phyloP scores from a whole-genome alignment of 805 yeast species.

The Lipomyces chichibuensis region DNA sequence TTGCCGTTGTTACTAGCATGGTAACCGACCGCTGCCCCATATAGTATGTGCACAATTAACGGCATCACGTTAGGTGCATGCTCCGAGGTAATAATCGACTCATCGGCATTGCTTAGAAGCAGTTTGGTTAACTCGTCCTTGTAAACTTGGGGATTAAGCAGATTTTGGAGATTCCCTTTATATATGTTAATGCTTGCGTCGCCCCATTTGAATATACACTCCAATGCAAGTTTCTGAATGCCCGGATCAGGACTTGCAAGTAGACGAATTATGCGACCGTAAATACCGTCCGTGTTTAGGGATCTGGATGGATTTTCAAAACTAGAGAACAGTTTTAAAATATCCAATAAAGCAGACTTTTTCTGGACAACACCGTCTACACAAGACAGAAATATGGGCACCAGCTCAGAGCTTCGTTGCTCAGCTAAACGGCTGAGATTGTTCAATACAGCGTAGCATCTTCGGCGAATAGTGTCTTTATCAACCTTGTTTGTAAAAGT shows the following conservation, averaged over 20 bases:
- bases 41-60: conserved; percentile 71
- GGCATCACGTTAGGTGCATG: conserved; percentile 71
- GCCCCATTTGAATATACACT: conserved; percentile 68
- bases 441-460: conserved; percentile 55
- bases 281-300: conserved; percentile 57
- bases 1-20: conserved; percentile 59
- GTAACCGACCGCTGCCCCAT: conserved; percentile 61
- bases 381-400: conserved; percentile 58
- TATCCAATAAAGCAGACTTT: conserved; percentile 35
- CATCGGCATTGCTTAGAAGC: conserved; percentile 56
- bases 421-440: conserved; percentile 73
- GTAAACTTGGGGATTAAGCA: conserved; percentile 80
- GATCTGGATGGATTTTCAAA: conserved; percentile 67
- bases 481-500: conserved; percentile 7
- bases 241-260: conserved; percentile 63
- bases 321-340: conserved; percentile 64
- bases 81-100: conserved; percentile 55
- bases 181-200: conserved; percentile 64
- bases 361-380: conserved; percentile 13
- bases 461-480: conserved; percentile 11
- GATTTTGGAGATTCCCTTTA: conserved; percentile 67
- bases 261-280: conserved; percentile 55
- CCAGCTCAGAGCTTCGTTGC: conserved; percentile 56
- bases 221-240: conserved; percentile 73
- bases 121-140: conserved; percentile 80